Evolutionary conservation across 192 early-diverging fungal genomes (phyloP).

Genomic region (Linnemannia elongata): DNA sequence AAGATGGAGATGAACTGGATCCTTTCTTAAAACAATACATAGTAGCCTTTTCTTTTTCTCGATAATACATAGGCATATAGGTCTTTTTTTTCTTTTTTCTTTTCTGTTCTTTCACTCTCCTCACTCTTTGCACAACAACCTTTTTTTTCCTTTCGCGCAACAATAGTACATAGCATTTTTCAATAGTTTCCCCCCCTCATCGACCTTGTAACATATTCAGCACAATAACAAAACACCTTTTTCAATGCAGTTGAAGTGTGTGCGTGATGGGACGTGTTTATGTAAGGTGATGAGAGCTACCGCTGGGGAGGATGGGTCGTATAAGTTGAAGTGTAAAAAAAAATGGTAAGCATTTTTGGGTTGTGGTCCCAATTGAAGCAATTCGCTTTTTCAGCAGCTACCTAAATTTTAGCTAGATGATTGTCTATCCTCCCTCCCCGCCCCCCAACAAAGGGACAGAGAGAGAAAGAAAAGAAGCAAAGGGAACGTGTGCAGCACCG

Average conservation of each 20-base stretch:
- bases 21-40: constrained; percentile 31
- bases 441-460: no score
- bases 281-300: neutral
- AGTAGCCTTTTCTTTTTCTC: neutral
- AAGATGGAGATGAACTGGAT: constrained; percentile 58
- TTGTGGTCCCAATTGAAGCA: neutral
- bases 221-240: constrained; percentile 4
- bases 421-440: no score
- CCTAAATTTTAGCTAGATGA: no score
- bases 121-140: neutral
- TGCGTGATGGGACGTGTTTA: neutral
- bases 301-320: neutral
- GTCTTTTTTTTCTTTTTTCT: neutral
- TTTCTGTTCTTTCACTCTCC: neutral
- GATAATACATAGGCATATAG: constrained; percentile 1
- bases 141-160: neutral
- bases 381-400: neutral
- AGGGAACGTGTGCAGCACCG: no score
- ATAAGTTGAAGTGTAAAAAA: neutral
- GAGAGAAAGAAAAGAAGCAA: no score
- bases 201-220: constrained; percentile 1
- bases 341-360: neutral
- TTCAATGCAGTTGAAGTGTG: neutral
- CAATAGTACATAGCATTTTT: constrained; percentile 8
- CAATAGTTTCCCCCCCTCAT: neutral